Evolutionary conservation across 2,329 filamentous ascomycete genomes (phyloP).

Genomic region (Drechslerella coelobrocha): DNA sequence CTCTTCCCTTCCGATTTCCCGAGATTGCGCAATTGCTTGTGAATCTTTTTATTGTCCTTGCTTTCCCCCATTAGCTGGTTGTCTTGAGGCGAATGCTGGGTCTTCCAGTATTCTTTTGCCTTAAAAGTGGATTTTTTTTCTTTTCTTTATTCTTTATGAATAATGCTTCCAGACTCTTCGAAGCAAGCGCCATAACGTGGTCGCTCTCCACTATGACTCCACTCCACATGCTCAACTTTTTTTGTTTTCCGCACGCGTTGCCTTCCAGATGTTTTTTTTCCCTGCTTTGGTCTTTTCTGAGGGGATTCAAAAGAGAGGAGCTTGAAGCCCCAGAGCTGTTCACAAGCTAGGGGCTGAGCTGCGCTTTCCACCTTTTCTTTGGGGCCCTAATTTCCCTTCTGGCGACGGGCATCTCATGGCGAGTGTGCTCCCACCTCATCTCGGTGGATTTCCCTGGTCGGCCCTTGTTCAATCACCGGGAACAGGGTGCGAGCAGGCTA

Average conservation of each 20-base stretch:
- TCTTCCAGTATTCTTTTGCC: conserved; percentile 34
- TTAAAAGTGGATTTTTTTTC: conserved; percentile 41
- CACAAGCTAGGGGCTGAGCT: conserved; percentile 46
- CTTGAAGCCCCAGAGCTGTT: conserved; percentile 21
- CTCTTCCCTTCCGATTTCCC: conserved; percentile 27
- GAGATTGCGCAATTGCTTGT: conserved; percentile 40
- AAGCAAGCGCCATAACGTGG: conserved; percentile 26
- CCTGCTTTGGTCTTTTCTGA: no score
- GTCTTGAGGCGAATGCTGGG: no score
- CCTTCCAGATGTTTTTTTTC: not conserved
- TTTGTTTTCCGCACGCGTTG: not conserved
- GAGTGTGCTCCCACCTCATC: conserved; percentile 44
- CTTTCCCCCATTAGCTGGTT: conserved; percentile 9
- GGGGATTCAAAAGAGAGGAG: conserved; percentile 7
- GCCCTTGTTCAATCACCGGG: conserved; percentile 50
- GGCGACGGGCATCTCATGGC: conserved; percentile 44
- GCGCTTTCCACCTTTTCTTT: conserved; percentile 44
- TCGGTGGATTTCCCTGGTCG: conserved; percentile 48
- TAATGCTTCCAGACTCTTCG: not conserved
- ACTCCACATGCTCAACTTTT: not conserved
- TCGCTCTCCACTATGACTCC: not conserved
- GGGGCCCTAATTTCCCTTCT: conserved; percentile 45
- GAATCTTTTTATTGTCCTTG: conserved; percentile 17
- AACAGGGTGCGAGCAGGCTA: conserved; percentile 9
- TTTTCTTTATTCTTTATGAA: conserved; percentile 28